Conservation (phyloP, 1,284 basidiomycete species). For the Ceratobasidium papillatum region DNA sequence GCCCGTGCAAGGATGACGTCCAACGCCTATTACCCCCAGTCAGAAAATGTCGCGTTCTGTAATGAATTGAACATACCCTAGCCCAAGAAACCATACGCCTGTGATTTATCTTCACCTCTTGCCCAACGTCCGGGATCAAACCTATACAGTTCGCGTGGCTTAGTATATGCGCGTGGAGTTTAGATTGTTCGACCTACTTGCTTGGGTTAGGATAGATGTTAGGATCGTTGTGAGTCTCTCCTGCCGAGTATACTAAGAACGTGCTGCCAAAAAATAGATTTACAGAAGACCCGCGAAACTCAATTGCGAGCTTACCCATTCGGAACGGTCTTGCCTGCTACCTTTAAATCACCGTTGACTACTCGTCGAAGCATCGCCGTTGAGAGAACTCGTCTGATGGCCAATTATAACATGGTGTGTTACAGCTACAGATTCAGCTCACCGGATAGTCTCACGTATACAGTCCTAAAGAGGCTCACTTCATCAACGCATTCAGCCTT, state of each 20-base stretch:
- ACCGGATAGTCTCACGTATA: constrained; percentile 33
- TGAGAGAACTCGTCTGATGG: not conserved
- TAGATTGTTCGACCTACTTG: not conserved
- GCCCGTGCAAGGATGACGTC: constrained; percentile 20
- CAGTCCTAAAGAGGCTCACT: not conserved
- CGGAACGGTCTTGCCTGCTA: constrained; percentile 5
- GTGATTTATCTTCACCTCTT: constrained; percentile 22
- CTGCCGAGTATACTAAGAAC: constrained; percentile 17
- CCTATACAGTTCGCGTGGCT: not conserved
- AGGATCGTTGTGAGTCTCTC: constrained; percentile 17
- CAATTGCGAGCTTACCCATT: not conserved
- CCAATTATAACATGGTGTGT: not conserved
- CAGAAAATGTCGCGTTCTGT: not conserved
- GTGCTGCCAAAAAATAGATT: not conserved
- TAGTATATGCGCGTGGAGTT: not conserved
- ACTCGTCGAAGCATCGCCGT: constrained; percentile 8
- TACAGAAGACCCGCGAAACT: not conserved
- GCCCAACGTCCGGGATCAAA: constrained; percentile 11
- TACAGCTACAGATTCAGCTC: not conserved
- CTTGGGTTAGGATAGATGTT: constrained; percentile 24
- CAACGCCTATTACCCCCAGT: not conserved
- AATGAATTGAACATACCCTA: not conserved
- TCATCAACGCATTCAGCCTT: too few relatives aligned
- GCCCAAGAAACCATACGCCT: constrained; percentile 20
- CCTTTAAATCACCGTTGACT: not conserved